Percentiles rank a stretch among this genome's conserved stretches.
These are phyloP conservation scores for Aspergillus ochraceus DNA, from an alignment of 2,329 filamentous ascomycete species.

Conservation along the genomic window DNA sequence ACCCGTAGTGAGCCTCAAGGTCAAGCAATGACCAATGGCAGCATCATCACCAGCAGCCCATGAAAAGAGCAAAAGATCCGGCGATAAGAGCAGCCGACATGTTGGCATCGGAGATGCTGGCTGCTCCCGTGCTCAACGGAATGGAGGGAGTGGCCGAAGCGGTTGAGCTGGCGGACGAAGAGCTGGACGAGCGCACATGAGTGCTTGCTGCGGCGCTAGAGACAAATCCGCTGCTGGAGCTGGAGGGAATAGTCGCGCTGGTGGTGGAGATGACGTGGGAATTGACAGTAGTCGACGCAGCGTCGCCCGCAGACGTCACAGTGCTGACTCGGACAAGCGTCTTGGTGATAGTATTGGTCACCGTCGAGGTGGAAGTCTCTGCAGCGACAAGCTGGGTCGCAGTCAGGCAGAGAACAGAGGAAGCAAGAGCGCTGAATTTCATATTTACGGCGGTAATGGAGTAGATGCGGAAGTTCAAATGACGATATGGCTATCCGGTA, in stretches of 20 bases:
- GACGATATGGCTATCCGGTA: background rate
- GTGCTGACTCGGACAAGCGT: slow-evolving; percentile 47
- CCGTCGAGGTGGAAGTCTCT: slow-evolving; percentile 27
- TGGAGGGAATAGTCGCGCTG: slow-evolving; percentile 15
- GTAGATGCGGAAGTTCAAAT: background rate
- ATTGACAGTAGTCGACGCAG: slow-evolving; percentile 15
- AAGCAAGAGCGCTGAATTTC: slow-evolving; percentile 36
- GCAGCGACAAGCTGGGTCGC: slow-evolving; percentile 33
- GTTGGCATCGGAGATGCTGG: slow-evolving; percentile 19
- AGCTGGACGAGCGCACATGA: background rate
- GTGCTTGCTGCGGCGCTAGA: background rate
- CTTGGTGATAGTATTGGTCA: slow-evolving; percentile 42
- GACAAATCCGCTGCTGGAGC: slow-evolving; percentile 4
- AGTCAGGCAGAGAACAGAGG: slow-evolving; percentile 36
- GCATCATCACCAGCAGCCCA: slow-evolving; percentile 35
- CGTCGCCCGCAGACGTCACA: slow-evolving; percentile 29
- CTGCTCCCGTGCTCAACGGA: slow-evolving; percentile 17
- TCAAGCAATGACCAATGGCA: too few species aligned
- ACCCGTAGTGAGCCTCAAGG: too few species aligned
- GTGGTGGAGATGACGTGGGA: slow-evolving; percentile 31
- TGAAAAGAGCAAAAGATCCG: slow-evolving; percentile 38
- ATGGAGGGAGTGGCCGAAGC: slow-evolving; percentile 11
- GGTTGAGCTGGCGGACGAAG: slow-evolving; percentile 16
- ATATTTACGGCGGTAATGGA: slow-evolving; percentile 23
- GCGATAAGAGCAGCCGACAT: slow-evolving; percentile 36